phyloP scores from a whole-genome alignment of 2,329 filamentous ascomycete species.

The Colletotrichum endophyticum region DNA sequence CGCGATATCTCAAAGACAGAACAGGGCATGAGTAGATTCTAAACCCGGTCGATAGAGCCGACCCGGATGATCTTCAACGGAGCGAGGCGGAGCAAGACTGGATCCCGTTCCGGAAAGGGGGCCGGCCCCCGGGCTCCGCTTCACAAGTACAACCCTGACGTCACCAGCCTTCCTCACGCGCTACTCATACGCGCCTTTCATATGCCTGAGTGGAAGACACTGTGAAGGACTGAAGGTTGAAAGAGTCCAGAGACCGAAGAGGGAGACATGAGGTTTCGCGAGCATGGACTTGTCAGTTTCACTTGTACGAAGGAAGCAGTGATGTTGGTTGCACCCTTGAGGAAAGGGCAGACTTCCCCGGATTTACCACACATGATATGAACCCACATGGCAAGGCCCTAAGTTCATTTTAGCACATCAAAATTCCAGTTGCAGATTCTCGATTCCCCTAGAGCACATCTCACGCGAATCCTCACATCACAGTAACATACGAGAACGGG shows the following conservation, averaged over 20 bases:
- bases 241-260: neutral
- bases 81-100: neutral
- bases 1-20: neutral
- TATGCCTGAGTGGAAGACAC: neutral
- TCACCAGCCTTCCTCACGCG: neutral
- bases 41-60: neutral
- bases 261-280: neutral
- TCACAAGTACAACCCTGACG: neutral
- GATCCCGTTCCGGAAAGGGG: neutral
- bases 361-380: neutral
- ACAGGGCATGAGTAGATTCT: neutral
- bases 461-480: neutral
- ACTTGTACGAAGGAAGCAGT: neutral
- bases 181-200: neutral
- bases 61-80: neutral
- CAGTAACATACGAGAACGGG: neutral
- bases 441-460: neutral
- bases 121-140: neutral
- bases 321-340: neutral
- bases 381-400: neutral
- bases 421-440: neutral
- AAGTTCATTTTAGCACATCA: neutral
- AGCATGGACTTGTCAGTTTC: neutral
- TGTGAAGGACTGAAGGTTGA: neutral
- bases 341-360: neutral